A percentile compares a stretch with the other conserved stretches of the same genome.
Evolutionary conservation across 208 protist species (phyloP).

Genomic region (Leishmania arabica): DNA sequence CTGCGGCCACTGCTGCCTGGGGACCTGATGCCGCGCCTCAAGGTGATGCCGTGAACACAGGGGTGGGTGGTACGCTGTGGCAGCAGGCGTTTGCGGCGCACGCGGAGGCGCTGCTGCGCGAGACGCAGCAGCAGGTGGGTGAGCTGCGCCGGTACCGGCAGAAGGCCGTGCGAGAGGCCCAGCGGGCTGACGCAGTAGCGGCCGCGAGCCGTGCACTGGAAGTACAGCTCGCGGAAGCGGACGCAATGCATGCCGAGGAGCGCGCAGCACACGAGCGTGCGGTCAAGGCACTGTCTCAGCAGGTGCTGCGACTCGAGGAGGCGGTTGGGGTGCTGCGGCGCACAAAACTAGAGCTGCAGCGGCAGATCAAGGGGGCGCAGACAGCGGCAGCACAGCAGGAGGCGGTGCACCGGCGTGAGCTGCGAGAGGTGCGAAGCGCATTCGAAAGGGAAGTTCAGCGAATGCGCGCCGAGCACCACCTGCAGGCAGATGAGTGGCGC

Average conservation of each 20-base stretch:
- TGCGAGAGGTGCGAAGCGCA: neutral
- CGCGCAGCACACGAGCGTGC: neutral
- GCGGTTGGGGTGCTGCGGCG: conserved; percentile 10
- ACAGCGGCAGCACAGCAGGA: neutral
- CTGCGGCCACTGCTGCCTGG: neutral
- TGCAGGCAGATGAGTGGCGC: neutral
- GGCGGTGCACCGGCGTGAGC: neutral
- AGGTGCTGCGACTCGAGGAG: conserved; percentile 26
- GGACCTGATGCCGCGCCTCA: neutral
- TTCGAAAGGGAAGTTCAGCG: neutral
- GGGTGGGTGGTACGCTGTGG: conserved; percentile 11
- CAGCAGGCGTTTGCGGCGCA: conserved; percentile 16
- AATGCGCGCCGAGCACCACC: neutral
- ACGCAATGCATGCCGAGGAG: neutral
- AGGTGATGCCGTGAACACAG: neutral
- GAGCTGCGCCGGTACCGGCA: conserved; percentile 18
- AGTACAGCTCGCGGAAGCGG: conserved; percentile 2
- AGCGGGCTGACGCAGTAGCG: conserved; percentile 12
- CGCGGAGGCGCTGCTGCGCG: conserved; percentile 19
- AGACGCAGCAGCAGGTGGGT: conserved; percentile 24
- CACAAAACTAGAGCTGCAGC: conserved; percentile 1
- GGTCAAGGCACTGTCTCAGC: conserved; percentile 6
- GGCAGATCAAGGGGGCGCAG: conserved; percentile 1
- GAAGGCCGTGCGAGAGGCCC: conserved; percentile 1
- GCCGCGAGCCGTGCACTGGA: conserved; percentile 4